Evolutionary conservation across 768 basidiomycete species (phyloP).

Genomic region (Hericium erinaceus): DNA sequence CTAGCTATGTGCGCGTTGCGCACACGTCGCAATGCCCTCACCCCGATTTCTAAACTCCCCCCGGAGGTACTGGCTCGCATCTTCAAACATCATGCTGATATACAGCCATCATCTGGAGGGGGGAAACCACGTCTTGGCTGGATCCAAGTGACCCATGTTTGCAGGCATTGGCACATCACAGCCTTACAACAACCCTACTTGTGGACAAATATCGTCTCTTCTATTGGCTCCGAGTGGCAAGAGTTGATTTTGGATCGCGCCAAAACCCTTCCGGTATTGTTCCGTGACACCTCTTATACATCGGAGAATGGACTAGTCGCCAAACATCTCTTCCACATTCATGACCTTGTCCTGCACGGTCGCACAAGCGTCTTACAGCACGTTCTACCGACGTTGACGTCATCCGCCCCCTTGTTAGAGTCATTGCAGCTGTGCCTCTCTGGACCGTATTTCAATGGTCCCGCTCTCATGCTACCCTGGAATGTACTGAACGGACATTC

Average conservation of each 20-base stretch:
- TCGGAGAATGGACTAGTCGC: neutral
- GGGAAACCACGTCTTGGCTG: neutral
- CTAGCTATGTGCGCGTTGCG: neutral
- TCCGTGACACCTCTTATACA: too few relatives aligned
- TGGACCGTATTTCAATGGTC: neutral
- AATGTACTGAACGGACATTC: neutral
- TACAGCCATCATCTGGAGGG: neutral
- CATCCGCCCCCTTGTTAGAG: neutral
- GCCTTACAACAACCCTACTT: constrained; percentile 4
- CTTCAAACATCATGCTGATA: neutral
- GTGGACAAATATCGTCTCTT: constrained; percentile 1
- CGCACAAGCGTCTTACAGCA: neutral
- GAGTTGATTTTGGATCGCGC: constrained; percentile 1
- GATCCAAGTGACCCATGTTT: constrained; percentile 9
- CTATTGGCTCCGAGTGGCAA: neutral
- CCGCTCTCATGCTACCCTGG: neutral
- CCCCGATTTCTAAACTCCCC: constrained; percentile 1
- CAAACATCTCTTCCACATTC: neutral
- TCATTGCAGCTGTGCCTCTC: neutral
- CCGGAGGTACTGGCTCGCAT: constrained; percentile 8
- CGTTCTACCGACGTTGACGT: neutral
- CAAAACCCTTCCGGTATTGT: neutral
- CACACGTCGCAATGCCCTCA: constrained; percentile 2
- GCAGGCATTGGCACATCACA: constrained; percentile 7
- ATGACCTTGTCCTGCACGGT: neutral